These are phyloP conservation scores for Schizophyllum amplum DNA, from an alignment of 1,284 basidiomycete genomes.

Conservation along the genomic window DNA sequence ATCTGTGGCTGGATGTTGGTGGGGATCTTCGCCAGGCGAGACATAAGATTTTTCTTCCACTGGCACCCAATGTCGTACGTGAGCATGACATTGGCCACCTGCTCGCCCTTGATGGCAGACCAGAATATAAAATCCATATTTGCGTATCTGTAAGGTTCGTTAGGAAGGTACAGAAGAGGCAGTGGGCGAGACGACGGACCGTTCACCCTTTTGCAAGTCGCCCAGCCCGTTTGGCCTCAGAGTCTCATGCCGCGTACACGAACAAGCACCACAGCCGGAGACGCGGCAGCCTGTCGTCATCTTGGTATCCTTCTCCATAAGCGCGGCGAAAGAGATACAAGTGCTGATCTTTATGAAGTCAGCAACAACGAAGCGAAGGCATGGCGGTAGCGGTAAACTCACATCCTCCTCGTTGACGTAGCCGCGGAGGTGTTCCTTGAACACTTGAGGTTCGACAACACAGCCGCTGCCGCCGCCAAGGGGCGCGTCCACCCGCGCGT, in stretches of 20 bases:
- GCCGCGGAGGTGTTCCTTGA: slow-evolving; percentile 14
- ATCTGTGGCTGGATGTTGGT: background rate
- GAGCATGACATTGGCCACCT: background rate
- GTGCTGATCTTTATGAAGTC: background rate
- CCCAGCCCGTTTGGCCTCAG: slow-evolving; percentile 9
- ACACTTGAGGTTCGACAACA: slow-evolving; percentile 16
- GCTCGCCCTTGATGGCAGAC: slow-evolving; percentile 5
- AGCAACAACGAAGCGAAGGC: background rate
- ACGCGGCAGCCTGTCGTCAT: background rate
- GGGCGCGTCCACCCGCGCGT: slow-evolving; percentile 15
- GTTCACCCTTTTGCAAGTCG: slow-evolving; percentile 15
- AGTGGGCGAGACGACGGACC: slow-evolving; percentile 4
- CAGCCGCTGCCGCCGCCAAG: slow-evolving; percentile 18
- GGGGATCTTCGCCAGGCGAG: slow-evolving; percentile 11
- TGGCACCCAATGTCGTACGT: slow-evolving; percentile 21
- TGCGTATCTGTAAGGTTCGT: slow-evolving; percentile 13
- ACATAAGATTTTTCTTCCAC: slow-evolving; percentile 11
- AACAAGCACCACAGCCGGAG: background rate
- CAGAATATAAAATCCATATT: slow-evolving; percentile 19
- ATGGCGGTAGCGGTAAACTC: background rate
- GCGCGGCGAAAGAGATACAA: background rate
- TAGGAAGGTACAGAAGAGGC: no score
- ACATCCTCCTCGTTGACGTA: slow-evolving; percentile 7
- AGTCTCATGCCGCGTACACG: slow-evolving; percentile 9
- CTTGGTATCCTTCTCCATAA: background rate